phyloP scores from a whole-genome alignment of 2,329 filamentous ascomycete genomes.

The Fusarium protoensiforme region DNA sequence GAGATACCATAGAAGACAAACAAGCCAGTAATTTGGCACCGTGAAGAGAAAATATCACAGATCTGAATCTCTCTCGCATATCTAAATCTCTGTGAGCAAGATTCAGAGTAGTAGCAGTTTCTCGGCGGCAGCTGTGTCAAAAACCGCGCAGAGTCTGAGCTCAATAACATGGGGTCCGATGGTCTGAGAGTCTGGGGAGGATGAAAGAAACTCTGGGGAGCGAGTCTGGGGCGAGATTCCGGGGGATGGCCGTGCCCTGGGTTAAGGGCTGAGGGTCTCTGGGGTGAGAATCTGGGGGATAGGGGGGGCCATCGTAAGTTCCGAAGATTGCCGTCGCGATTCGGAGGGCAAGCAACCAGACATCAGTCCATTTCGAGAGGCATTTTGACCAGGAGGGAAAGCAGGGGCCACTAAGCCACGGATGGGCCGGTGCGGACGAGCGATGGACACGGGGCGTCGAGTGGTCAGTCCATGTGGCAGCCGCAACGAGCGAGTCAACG shows the following conservation, averaged over 20 bases:
- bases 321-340: constrained; percentile 21
- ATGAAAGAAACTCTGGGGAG: neutral
- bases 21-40: neutral
- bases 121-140: neutral
- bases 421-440: constrained; percentile 4
- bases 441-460: constrained; percentile 2
- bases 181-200: neutral
- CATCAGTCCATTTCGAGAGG: constrained; percentile 6
- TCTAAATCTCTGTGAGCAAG: neutral
- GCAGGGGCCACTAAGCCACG: neutral
- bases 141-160: neutral
- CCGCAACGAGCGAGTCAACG: constrained; percentile 1
- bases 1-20: neutral
- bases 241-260: neutral
- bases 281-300: constrained; percentile 28
- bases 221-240: neutral
- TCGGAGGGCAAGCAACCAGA: neutral
- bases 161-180: neutral
- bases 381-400: neutral
- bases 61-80: neutral
- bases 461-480: constrained; percentile 9
- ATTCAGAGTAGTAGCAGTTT: neutral
- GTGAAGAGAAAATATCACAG: neutral
- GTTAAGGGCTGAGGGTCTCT: constrained; percentile 6
- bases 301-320: neutral